These are phyloP conservation scores for Septoria petroselini DNA, from an alignment of 2,329 filamentous ascomycete genomes.

Conservation along the genomic window DNA sequence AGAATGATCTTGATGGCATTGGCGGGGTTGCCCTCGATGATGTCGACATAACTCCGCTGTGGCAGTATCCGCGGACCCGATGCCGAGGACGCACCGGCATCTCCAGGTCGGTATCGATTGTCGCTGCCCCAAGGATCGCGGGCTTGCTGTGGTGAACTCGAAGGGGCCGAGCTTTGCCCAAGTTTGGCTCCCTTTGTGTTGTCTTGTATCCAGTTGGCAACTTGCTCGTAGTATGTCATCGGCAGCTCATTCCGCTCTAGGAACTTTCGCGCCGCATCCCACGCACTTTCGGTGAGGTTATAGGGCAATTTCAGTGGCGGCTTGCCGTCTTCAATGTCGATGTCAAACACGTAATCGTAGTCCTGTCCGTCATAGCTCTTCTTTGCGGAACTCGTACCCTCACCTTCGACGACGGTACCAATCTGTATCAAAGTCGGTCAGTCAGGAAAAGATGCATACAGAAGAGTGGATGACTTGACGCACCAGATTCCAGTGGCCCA, in stretches of 20 bases:
- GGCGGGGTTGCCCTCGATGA: slow-evolving; percentile 36
- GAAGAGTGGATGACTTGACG: slow-evolving; percentile 50
- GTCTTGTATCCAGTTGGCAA: slow-evolving; percentile 84
- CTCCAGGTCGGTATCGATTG: slow-evolving; percentile 72
- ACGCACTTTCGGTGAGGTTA: slow-evolving; percentile 88
- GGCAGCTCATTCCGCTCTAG: slow-evolving; percentile 85
- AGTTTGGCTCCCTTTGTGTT: slow-evolving; percentile 85
- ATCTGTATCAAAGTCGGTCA: slow-evolving; percentile 52
- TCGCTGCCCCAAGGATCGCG: slow-evolving; percentile 77
- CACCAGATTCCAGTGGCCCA: slow-evolving; percentile 37
- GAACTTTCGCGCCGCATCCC: slow-evolving; percentile 87
- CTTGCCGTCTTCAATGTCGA: slow-evolving; percentile 92
- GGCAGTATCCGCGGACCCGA: slow-evolving; percentile 33
- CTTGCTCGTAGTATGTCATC: slow-evolving; percentile 81
- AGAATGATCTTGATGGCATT: slow-evolving; percentile 60
- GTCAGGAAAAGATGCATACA: neutral
- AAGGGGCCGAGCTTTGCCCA: slow-evolving; percentile 51
- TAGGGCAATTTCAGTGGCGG: slow-evolving; percentile 90
- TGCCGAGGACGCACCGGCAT: slow-evolving; percentile 45
- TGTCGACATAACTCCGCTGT: slow-evolving; percentile 32
- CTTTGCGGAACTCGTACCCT: slow-evolving; percentile 71
- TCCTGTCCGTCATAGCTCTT: slow-evolving; percentile 76
- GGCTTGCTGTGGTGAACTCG: slow-evolving; percentile 46
- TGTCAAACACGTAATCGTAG: slow-evolving; percentile 95
- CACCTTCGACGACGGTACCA: slow-evolving; percentile 88